A percentile compares a stretch with the other conserved stretches of the same genome.
Evolutionary conservation across 2,329 filamentous ascomycete genomes (phyloP).

Genomic region (Penicillium sp.): DNA sequence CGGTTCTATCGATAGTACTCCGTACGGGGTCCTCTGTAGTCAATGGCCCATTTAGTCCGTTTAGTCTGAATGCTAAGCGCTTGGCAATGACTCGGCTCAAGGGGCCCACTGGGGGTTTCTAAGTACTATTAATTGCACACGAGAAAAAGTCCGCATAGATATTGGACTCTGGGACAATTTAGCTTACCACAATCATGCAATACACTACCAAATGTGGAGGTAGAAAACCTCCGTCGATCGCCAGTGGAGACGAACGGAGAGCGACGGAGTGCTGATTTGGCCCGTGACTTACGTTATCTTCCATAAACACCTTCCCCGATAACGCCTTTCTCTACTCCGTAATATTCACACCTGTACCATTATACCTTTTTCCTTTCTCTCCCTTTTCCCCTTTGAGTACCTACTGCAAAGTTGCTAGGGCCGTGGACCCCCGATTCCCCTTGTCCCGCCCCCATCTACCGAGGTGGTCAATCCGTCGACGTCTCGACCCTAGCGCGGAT

Average conservation of each 20-base stretch:
- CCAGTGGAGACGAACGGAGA: neutral
- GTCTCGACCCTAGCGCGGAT: neutral
- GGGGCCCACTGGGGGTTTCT: neutral
- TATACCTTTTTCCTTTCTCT: no score
- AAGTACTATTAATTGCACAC: neutral
- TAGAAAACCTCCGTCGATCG: neutral
- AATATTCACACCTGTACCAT: neutral
- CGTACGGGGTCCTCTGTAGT: neutral
- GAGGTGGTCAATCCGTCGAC: neutral
- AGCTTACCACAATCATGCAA: neutral
- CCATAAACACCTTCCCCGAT: conserved; percentile 14
- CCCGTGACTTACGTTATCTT: conserved; percentile 18
- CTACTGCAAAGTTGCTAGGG: no score
- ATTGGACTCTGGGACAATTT: neutral
- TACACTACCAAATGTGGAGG: neutral
- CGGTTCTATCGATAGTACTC: neutral
- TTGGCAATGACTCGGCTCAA: conserved; percentile 1
- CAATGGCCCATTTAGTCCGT: neutral
- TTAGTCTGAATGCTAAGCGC: neutral
- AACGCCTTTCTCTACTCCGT: conserved; percentile 1
- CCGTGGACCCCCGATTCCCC: neutral
- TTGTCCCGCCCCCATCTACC: no score
- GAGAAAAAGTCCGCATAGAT: neutral
- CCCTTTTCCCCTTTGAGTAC: neutral
- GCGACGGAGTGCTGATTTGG: conserved; percentile 9